Evolutionary conservation across 306 rosid genomes (phyloP).

Genomic region (Citrullus amarus): DNA sequence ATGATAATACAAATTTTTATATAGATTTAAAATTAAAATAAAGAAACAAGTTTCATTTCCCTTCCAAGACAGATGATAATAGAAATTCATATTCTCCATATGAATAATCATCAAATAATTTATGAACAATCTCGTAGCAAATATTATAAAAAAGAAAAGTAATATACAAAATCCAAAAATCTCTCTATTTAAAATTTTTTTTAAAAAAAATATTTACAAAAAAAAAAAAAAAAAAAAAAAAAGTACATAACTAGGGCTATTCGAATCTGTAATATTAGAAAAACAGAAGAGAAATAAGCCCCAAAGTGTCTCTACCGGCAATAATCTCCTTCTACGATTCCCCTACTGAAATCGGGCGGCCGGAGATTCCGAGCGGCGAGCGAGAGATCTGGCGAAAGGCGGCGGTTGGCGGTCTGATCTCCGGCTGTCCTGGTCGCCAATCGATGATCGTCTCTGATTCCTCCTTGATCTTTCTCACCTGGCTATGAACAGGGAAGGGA

Average conservation of each 20-base stretch:
- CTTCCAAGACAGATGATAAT: neutral
- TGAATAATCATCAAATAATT: too few species aligned
- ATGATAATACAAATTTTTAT: too few species aligned
- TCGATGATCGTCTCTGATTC: slow-evolving; percentile 53
- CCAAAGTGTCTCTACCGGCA: neutral
- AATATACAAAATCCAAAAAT: neutral
- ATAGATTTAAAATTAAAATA: too few species aligned
- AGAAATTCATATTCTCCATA: neutral
- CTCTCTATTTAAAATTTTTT: neutral
- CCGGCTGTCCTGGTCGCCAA: slow-evolving; percentile 40
- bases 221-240: neutral
- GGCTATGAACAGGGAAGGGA: slow-evolving; percentile 51
- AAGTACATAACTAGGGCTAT: neutral
- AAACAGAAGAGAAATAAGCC: neutral
- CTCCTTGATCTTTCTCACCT: slow-evolving; percentile 66
- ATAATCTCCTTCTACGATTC: slow-evolving; percentile 14
- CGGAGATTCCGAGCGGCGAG: slow-evolving; percentile 66
- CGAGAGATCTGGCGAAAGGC: slow-evolving; percentile 46
- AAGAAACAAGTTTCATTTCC: neutral
- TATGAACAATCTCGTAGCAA: neutral
- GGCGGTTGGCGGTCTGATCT: slow-evolving; percentile 25
- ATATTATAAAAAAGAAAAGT: neutral
- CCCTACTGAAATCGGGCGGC: slow-evolving; percentile 41
- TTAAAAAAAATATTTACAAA: neutral
- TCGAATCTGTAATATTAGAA: neutral